Percentiles rank a stretch among this genome's conserved stretches.
phyloP scores from a whole-genome alignment of 2,329 filamentous ascomycete species.

The Claviceps sp. region DNA sequence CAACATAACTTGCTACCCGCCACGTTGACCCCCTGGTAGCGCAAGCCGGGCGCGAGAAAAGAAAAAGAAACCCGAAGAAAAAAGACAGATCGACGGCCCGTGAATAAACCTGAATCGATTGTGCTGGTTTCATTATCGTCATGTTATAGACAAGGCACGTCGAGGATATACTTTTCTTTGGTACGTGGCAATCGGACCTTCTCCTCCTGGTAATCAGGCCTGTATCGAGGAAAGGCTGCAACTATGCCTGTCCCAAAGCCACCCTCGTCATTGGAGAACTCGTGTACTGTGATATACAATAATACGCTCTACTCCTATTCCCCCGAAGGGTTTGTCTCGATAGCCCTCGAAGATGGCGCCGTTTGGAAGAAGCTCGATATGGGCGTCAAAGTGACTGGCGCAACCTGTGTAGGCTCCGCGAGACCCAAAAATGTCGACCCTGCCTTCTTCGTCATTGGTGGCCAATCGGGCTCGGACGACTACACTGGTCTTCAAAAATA shows the following conservation, averaged over 20 bases:
- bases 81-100: neutral
- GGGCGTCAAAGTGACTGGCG: constrained; percentile 60
- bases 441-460: constrained; percentile 72
- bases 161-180: neutral
- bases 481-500: constrained; percentile 67
- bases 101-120: neutral
- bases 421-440: constrained; percentile 44
- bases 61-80: neutral
- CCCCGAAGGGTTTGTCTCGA: constrained; percentile 57
- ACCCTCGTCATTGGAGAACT: constrained; percentile 53
- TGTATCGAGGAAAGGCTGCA: constrained; percentile 6
- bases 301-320: constrained; percentile 80
- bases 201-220: neutral
- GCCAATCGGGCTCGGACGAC: constrained; percentile 35
- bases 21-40: neutral
- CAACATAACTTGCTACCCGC: neutral
- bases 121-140: constrained; percentile 3
- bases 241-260: constrained; percentile 63
- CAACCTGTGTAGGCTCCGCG: constrained; percentile 60
- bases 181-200: neutral
- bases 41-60: neutral
- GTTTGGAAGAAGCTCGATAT: constrained; percentile 54
- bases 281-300: constrained; percentile 70
- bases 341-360: constrained; percentile 54
- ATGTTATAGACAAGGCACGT: constrained; percentile 4